Conservation (phyloP, 2,329 filamentous ascomycete species). For the Fusarium musae region DNA sequence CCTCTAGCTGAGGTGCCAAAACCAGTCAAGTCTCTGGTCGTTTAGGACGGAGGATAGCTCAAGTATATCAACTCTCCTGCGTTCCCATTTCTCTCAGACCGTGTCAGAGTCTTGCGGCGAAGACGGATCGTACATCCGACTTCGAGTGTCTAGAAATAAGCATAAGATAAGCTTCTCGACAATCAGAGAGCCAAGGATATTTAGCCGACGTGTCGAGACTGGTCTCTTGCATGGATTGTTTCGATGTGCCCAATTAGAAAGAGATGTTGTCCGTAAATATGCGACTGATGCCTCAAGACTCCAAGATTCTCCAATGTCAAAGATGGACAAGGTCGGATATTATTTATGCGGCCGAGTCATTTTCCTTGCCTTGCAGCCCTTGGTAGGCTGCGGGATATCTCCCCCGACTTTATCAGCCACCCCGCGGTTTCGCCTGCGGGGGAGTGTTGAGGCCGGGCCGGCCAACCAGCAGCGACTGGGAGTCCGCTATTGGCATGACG, state of each 20-base stretch:
- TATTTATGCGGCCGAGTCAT: slow-evolving; percentile 2
- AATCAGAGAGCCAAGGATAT: background rate
- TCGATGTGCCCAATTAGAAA: background rate
- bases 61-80: background rate
- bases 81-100: background rate
- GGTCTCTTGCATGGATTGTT: background rate
- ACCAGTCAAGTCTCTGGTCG: background rate
- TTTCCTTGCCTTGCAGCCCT: background rate
- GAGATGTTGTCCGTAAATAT: background rate
- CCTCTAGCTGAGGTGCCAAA: background rate
- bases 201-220: slow-evolving; percentile 4
- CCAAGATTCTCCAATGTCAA: background rate
- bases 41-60: background rate
- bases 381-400: background rate
- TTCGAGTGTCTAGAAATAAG: slow-evolving; percentile 9
- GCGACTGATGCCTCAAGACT: background rate
- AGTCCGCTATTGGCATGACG: slow-evolving; percentile 27
- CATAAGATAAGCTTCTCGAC: slow-evolving; percentile 23
- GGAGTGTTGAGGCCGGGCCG: slow-evolving; percentile 13
- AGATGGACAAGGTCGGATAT: background rate
- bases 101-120: background rate
- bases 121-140: background rate
- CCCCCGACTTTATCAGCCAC: slow-evolving; percentile 35
- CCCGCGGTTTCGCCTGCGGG: slow-evolving; percentile 39
- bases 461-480: slow-evolving; percentile 17